Base-by-base conservation (phyloP, 805 yeast species). In the Peterozyma xylosa region DNA sequence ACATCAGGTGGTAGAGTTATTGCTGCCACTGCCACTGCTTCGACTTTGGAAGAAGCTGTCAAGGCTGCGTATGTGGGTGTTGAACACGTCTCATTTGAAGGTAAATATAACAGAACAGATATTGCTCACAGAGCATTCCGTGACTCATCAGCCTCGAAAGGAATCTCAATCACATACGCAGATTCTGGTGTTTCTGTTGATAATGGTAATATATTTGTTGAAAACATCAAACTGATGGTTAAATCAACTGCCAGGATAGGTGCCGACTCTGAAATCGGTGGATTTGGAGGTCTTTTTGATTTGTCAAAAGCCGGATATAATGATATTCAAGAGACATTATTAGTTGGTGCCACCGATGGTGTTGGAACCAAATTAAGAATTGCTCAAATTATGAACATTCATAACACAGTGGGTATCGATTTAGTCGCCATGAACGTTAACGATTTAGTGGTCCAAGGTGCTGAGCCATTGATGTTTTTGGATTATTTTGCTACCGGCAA, bases 401-500 rank as follows among this genome's bases (percentile, higher is more conserved):
- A 95, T 60, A 80, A 88, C 61, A 91, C 99, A n/a, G 99, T 93
- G 37, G 99, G 99, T 60, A 88, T 93, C 54, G 99, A 93, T 66
- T 76, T 93, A 50, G 99, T 93, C 42, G 99, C 98, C 48, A 93
- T 93, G 99, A 95, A 90, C 60, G 99, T 93, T 36, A 93, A 93
- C 60, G 99, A 93, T 66, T 74, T 93, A 56, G 88, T 93, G 45
- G 99, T 93, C 16, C 99, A 95, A 71, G 99, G 99, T 59, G 99
- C 99, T 32, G 99, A 93, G 66, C 97, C 99, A 41, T 73, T 93
- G 55, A 75, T 93, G 60, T 93, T 93, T 71, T 74, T 93, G 53
- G 99, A 93, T 67, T 93, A 93, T 69, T 93, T 85, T 65, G 99
- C 99, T 14, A 86, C 95, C 46, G 96, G 96, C 42, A 83, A 87